Conservation (phyloP, 2,329 filamentous ascomycete genomes). For the Monosporascus sp. region DNA sequence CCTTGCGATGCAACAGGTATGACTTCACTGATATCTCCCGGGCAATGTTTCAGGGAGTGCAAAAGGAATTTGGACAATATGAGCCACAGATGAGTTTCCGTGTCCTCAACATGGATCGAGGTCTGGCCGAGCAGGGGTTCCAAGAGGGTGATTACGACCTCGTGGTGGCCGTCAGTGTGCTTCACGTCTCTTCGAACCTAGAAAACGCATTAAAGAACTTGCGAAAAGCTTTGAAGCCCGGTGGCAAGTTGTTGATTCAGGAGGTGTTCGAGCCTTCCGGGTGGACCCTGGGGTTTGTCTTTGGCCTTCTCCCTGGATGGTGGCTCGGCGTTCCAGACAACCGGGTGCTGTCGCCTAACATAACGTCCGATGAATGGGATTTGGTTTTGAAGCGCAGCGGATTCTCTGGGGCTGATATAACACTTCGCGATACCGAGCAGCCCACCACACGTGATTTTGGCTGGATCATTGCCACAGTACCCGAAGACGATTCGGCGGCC, state of each 20-base stretch:
- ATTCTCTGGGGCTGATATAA: not conserved
- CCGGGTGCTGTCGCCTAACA: constrained; percentile 3
- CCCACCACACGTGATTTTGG: not conserved
- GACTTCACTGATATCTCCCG: not conserved
- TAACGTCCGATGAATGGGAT: not conserved
- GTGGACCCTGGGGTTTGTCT: not conserved
- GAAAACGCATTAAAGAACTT: not conserved
- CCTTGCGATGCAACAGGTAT: no score
- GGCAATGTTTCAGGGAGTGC: not conserved
- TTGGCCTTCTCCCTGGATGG: constrained; percentile 15
- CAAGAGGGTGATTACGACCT: not conserved
- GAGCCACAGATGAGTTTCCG: not conserved
- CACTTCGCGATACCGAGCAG: not conserved
- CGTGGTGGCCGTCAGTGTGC: not conserved
- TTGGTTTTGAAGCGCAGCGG: not conserved
- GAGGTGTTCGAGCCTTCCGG: not conserved
- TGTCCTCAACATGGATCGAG: not conserved
- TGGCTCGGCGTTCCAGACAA: constrained; percentile 21
- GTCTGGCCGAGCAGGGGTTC: not conserved
- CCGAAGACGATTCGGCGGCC: no score
- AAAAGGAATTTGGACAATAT: no score
- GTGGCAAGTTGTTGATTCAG: not conserved
- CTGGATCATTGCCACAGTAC: not conserved
- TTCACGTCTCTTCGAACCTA: not conserved
- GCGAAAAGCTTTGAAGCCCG: not conserved